These are phyloP conservation scores for Hygrocybe punicea DNA, from an alignment of 768 basidiomycete species.

Conservation along the genomic window DNA sequence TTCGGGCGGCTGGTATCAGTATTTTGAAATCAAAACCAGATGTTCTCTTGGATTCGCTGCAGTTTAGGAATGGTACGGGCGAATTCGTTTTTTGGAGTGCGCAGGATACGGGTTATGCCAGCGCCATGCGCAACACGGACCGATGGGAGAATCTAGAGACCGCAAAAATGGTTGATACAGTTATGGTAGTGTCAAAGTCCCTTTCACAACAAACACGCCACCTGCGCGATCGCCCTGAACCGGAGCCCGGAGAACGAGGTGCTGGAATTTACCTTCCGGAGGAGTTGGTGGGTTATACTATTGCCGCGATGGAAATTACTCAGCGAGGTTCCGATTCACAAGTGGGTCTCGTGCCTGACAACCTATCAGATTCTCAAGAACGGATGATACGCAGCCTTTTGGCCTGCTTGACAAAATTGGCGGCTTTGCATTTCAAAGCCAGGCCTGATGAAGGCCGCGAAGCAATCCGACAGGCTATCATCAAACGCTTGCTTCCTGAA, in stretches of 20 bases:
- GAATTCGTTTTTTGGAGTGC: slow-evolving; percentile 89
- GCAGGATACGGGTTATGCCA: slow-evolving; percentile 68
- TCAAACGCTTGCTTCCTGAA: slow-evolving; percentile 86
- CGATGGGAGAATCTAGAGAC: slow-evolving; percentile 53
- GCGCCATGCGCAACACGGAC: slow-evolving; percentile 50
- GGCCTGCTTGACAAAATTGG: slow-evolving; percentile 62
- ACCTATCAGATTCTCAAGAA: slow-evolving; percentile 71
- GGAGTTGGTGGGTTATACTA: slow-evolving; percentile 85
- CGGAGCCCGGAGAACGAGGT: slow-evolving; percentile 70
- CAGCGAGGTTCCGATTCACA: slow-evolving; percentile 61
- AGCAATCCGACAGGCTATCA: slow-evolving; percentile 76
- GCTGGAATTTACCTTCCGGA: slow-evolving; percentile 88
- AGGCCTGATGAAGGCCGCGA: slow-evolving; percentile 73
- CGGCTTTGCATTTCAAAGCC: slow-evolving; percentile 63
- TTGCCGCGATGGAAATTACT: slow-evolving; percentile 75
- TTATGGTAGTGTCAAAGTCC: slow-evolving; percentile 73
- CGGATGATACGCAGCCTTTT: slow-evolving; percentile 77
- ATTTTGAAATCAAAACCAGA: slow-evolving; percentile 84
- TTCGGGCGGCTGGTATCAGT: slow-evolving; percentile 82
- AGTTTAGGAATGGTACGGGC: slow-evolving; percentile 76
- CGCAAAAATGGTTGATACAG: slow-evolving; percentile 82
- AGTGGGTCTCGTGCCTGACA: slow-evolving; percentile 61
- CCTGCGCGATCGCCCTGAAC: slow-evolving; percentile 71
- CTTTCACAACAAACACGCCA: slow-evolving; percentile 84
- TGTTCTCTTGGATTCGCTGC: slow-evolving; percentile 63